These are phyloP conservation scores for Psidium friedrichsthalianum DNA, from an alignment of 345 rosid genomes.

Conservation along the genomic window DNA sequence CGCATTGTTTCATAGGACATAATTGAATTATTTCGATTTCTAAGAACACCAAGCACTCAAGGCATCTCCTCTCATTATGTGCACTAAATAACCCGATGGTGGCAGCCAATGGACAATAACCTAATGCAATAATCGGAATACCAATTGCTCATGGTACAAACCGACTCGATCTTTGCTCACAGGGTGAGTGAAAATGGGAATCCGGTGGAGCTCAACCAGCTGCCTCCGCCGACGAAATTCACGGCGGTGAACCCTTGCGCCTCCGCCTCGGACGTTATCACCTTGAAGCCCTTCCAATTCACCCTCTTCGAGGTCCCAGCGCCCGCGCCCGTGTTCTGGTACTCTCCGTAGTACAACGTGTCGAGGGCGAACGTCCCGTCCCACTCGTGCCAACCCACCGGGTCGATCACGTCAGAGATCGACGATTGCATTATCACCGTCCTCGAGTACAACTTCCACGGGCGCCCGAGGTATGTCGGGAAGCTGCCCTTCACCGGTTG, in stretches of 20 bases:
- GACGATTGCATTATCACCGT: constrained; percentile 74
- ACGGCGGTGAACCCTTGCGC: constrained; percentile 45
- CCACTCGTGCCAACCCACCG: constrained; percentile 87
- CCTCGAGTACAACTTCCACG: constrained; percentile 88
- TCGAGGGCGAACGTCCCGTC: constrained; percentile 45
- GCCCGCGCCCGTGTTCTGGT: constrained; percentile 61
- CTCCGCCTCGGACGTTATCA: constrained; percentile 41
- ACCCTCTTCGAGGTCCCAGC: constrained; percentile 66
- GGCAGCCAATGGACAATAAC: background rate
- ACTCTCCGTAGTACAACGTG: constrained; percentile 67
- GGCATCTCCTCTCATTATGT: background rate
- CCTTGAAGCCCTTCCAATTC: constrained; percentile 57
- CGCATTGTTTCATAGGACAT: no score
- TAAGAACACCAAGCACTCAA: background rate
- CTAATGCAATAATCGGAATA: background rate
- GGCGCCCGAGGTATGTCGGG: constrained; percentile 78
- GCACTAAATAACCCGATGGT: background rate
- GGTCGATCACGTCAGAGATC: constrained; percentile 49
- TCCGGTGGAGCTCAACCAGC: constrained; percentile 65
- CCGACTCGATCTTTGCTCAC: background rate
- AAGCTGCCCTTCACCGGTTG: constrained; percentile 30
- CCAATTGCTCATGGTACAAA: no score
- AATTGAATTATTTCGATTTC: background rate
- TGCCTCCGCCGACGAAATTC: constrained; percentile 49
- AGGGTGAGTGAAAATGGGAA: constrained; percentile 71